Base-by-base conservation (phyloP, 257 asterid species). In the Nicotiana attenuata region DNA sequence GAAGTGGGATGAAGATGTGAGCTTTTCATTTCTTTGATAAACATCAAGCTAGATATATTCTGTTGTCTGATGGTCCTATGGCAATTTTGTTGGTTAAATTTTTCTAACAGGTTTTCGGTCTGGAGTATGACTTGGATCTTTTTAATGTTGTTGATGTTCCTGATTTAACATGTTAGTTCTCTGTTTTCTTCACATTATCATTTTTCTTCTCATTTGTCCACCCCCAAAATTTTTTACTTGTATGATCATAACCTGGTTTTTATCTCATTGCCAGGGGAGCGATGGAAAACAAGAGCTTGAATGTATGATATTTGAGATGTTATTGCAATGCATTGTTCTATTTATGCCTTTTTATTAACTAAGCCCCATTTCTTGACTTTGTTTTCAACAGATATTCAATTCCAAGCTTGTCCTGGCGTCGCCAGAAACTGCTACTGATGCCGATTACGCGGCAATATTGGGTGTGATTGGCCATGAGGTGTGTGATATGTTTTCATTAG, bases 1-100 rank as follows among this genome's bases (percentile, higher is more conserved):
- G 98, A 92, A 96, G 85, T 94, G 99, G 99, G 98, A 96, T 83
- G 99, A 96, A 87, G 99, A 96, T 82, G 99, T 96, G 86, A 85
- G 87, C 65, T 83, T 63, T 81, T 33, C 50, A 50, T 65, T 84
- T 84, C 47, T 31, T 61, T 78, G 71, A 68, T 57, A 26, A 24
- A 78, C 77, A 81, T 80, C 83, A 67, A 63, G 38, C 64, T 73
- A 24, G 15, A 47, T 24, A 14, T 57, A 47, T 65, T 61, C 47
- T 76, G 52, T 35, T 53, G 65, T 82, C 67, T 63, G 77, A 66
- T 76, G 66, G 71, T 73, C 65, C 63, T 16, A 63, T 65, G 69
- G 11, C 85, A 45, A 33, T 45, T 82, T 63, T 29, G 16, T 82
- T 24, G 57, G 31, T 68, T 83, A 81, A 45, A 79, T 35, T n/a